Conservation (phyloP, 2,329 filamentous ascomycete genomes). For the Sclerotinia nivalis region DNA sequence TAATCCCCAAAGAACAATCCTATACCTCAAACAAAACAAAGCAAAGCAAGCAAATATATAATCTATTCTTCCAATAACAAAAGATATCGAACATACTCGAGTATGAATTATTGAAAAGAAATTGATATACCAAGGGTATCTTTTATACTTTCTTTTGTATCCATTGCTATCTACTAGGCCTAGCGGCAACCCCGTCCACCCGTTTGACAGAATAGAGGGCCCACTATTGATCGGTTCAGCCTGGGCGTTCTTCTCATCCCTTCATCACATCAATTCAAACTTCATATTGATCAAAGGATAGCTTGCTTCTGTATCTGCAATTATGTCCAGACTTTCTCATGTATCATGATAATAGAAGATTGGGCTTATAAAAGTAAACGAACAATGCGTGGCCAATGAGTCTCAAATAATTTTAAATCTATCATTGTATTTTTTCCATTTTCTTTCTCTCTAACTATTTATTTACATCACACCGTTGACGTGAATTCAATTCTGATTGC, state of each 20-base stretch:
- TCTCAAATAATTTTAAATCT: not conserved
- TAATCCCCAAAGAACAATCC: too few species aligned
- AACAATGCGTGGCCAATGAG: not conserved
- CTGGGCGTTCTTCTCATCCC: not conserved
- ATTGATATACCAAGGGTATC: not conserved
- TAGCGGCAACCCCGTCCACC: not conserved
- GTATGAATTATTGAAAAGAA: not conserved
- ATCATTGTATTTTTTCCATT: not conserved
- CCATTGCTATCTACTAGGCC: not conserved
- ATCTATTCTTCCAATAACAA: not conserved
- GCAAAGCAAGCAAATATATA: too few species aligned
- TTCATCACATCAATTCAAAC: not conserved
- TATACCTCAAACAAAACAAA: too few species aligned
- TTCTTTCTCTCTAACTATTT: not conserved
- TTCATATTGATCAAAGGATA: not conserved
- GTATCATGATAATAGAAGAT: not conserved
- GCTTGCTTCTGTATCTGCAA: not conserved
- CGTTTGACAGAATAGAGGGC: not conserved
- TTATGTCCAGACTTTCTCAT: not conserved
- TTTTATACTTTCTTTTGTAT: too few species aligned
- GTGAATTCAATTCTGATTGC: constrained; percentile 4
- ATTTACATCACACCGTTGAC: constrained; percentile 21
- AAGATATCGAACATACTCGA: not conserved
- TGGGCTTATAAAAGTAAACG: too few species aligned
- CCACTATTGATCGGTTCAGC: constrained; percentile 5